Evolutionary conservation across 768 basidiomycete species (phyloP).

Genomic region (Ramaria sp.): DNA sequence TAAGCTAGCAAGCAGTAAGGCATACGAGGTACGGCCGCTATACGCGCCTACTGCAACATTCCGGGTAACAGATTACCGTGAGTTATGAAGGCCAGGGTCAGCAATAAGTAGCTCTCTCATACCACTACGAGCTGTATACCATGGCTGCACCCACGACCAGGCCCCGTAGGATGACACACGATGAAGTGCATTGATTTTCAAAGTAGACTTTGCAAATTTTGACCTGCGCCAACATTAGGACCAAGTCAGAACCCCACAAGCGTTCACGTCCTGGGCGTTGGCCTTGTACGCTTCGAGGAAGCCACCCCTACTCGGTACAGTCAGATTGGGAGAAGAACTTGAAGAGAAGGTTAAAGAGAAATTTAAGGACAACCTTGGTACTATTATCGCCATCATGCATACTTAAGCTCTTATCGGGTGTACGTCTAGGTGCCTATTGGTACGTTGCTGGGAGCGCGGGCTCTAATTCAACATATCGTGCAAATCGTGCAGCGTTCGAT

Average conservation of each 20-base stretch:
- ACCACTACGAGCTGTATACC: neutral
- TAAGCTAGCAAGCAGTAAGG: no score
- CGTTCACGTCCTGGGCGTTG: constrained; percentile 7
- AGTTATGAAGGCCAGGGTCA: no score
- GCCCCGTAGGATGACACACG: neutral
- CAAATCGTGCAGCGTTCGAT: constrained; percentile 54
- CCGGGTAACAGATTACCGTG: no score
- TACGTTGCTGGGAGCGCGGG: constrained; percentile 77
- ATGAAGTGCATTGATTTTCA: neutral
- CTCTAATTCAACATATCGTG: constrained; percentile 49
- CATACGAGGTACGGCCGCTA: no score
- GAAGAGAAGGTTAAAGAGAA: constrained; percentile 57
- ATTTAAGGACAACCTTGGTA: constrained; percentile 47
- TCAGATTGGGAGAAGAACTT: constrained; percentile 43
- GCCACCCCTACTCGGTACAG: constrained; percentile 39
- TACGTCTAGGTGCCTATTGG: constrained; percentile 56
- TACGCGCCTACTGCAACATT: no score
- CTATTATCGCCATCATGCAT: constrained; percentile 11
- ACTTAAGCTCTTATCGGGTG: neutral
- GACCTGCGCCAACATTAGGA: neutral
- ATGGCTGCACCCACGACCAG: neutral
- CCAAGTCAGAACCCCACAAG: neutral
- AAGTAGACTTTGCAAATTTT: neutral
- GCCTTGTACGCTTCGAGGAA: constrained; percentile 15
- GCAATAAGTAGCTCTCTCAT: no score